A percentile compares a stretch with the other conserved stretches of the same genome.
These are phyloP conservation scores for Hanseniaspora thailandica DNA, from an alignment of 805 yeast species.

Conservation along the genomic window DNA sequence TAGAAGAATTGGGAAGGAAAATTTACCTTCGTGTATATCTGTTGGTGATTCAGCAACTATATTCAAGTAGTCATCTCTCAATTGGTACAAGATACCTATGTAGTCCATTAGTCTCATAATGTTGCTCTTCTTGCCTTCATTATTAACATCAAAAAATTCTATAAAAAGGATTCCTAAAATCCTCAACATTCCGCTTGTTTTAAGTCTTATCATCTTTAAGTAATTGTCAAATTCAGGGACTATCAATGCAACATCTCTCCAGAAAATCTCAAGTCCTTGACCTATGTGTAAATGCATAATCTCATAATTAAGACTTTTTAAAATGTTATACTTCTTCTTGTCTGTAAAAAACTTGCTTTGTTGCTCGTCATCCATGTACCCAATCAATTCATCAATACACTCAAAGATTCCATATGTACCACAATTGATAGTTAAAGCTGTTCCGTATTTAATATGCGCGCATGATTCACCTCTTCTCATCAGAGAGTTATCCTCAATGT, in stretches of 20 bases:
- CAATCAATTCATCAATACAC: constrained; percentile 44
- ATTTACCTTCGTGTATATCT: constrained; percentile 81
- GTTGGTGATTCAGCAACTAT: constrained; percentile 48
- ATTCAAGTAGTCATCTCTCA: constrained; percentile 74
- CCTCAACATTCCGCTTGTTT: constrained; percentile 81
- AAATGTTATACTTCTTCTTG: constrained; percentile 21
- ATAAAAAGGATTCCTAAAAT: constrained; percentile 38
- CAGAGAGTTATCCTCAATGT: constrained; percentile 68
- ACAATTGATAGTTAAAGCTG: constrained; percentile 68
- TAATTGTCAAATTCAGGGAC: constrained; percentile 58
- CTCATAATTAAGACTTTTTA: constrained; percentile 50
- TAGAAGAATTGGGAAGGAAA: constrained; percentile 76
- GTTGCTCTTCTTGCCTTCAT: constrained; percentile 3
- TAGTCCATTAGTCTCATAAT: constrained; percentile 51
- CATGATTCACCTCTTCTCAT: constrained; percentile 68
- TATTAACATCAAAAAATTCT: constrained; percentile 41
- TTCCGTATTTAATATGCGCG: constrained; percentile 67
- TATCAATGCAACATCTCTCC: constrained; percentile 51
- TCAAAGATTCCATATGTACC: constrained; percentile 67
- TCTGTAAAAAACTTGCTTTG: constrained; percentile 18
- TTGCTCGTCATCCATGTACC: constrained; percentile 18
- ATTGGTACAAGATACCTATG: constrained; percentile 75
- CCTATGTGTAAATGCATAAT: constrained; percentile 75
- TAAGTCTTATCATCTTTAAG: constrained; percentile 69
- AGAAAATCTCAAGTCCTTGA: constrained; percentile 77